These are phyloP conservation scores for Pythium coloratum DNA, from an alignment of 352 stramenopile species.

Conservation along the genomic window DNA sequence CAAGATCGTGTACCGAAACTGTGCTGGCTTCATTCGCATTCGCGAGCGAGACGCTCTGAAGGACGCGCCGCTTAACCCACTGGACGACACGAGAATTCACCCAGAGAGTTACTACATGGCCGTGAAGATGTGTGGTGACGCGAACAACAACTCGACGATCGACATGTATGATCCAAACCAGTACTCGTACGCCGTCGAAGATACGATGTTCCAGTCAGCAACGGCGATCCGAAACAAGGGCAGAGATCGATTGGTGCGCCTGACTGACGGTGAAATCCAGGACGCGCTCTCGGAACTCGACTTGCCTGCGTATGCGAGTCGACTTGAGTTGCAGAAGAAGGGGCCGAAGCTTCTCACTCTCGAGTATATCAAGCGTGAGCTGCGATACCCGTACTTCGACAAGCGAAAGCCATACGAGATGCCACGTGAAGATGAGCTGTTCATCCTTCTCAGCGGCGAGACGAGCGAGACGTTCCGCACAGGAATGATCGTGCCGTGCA, in stretches of 20 bases:
- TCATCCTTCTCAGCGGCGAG: conserved; percentile 85
- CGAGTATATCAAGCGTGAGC: conserved; percentile 88
- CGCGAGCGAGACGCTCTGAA: conserved; percentile 83
- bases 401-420: conserved; percentile 85
- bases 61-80: conserved; percentile 79
- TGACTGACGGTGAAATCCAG: conserved; percentile 78
- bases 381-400: conserved; percentile 90
- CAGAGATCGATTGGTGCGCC: conserved; percentile 23
- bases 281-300: conserved; percentile 86
- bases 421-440: conserved; percentile 82
- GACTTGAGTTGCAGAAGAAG: conserved; percentile 89
- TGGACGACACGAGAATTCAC: conserved; percentile 89
- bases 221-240: conserved; percentile 58
- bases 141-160: conserved; percentile 91
- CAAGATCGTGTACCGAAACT: conserved; percentile 89
- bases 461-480: conserved; percentile 75
- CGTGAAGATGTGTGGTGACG: conserved; percentile 89
- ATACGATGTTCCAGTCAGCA: conserved; percentile 90
- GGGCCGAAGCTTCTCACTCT: conserved; percentile 84
- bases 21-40: conserved; percentile 85
- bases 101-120: conserved; percentile 92
- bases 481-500: conserved; percentile 86
- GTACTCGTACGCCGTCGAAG: conserved; percentile 89
- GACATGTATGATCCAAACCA: conserved; percentile 91
- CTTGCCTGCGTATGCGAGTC: conserved; percentile 81